Percentiles rank a stretch among this genome's conserved stretches.
phyloP scores from a whole-genome alignment of 495 filamentous ascomycete species.

The Trypethelium eluteriae region DNA sequence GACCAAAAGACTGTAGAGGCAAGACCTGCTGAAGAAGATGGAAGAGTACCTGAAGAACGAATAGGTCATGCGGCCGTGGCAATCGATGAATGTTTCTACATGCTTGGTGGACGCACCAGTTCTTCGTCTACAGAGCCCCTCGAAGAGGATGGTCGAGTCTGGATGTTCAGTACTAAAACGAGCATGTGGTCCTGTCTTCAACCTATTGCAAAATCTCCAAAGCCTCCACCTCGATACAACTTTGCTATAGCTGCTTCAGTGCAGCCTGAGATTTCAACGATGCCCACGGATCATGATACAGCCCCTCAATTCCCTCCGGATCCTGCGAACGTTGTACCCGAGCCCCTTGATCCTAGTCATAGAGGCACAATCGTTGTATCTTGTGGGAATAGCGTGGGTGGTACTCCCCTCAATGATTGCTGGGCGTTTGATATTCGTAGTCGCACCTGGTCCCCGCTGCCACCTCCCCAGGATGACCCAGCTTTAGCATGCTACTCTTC shows the following conservation, averaged over 20 bases:
- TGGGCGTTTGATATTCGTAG: conserved; percentile 32
- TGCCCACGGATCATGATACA: conserved; percentile 13
- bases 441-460: conserved; percentile 29
- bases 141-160: conserved; percentile 56
- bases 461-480: conserved; percentile 20
- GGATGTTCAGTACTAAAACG: conserved; percentile 54
- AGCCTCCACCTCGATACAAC: conserved; percentile 33
- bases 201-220: conserved; percentile 35
- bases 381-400: conserved; percentile 23
- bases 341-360: conserved; percentile 25
- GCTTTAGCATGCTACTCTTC: conserved; percentile 19
- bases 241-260: conserved; percentile 29
- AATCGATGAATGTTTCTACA: conserved; percentile 53
- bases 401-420: conserved; percentile 23
- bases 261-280: conserved; percentile 22
- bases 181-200: conserved; percentile 53
- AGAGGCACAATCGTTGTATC: conserved; percentile 34
- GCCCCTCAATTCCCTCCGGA: conserved; percentile 30
- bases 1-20: conserved; percentile 46
- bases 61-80: conserved; percentile 52
- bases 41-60: conserved; percentile 43
- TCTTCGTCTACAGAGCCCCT: conserved; percentile 34
- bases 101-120: conserved; percentile 50
- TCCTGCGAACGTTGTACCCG: conserved; percentile 30
- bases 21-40: conserved; percentile 31